phyloP scores from a whole-genome alignment of 164 flowering plant genomes.

The Magnolia officinalis region DNA sequence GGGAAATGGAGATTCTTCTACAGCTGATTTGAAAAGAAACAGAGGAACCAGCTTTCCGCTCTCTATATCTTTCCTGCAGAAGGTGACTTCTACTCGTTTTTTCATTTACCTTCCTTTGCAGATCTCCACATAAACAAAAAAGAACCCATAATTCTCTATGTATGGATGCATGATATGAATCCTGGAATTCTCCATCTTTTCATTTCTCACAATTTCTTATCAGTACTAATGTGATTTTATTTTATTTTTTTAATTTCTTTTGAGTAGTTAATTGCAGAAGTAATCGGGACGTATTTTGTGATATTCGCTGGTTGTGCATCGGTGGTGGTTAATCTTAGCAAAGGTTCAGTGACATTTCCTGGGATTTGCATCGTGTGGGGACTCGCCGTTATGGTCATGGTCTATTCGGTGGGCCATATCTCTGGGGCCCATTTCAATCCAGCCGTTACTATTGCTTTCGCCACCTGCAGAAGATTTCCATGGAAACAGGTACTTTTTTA shows the following conservation, averaged over 20 bases:
- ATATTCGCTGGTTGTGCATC: constrained; percentile 59
- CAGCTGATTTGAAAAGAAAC: background rate
- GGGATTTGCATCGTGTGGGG: constrained; percentile 60
- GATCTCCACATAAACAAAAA: background rate
- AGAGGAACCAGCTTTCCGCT: constrained; percentile 3
- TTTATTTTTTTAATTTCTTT: background rate
- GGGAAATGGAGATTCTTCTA: background rate
- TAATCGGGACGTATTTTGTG: constrained; percentile 53
- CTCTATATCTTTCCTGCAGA: constrained; percentile 41
- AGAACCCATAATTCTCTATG: background rate
- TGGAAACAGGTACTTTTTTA: constrained; percentile 41
- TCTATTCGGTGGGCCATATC: constrained; percentile 56
- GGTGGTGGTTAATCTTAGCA: constrained; percentile 39
- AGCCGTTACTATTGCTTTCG: constrained; percentile 57
- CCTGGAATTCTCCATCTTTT: background rate
- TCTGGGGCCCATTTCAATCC: constrained; percentile 71
- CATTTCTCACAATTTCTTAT: background rate
- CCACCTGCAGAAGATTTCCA: constrained; percentile 50
- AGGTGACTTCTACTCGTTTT: constrained; percentile 19
- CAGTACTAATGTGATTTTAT: background rate
- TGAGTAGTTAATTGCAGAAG: constrained; percentile 53
- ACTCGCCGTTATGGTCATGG: constrained; percentile 53
- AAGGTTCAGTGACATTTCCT: constrained; percentile 37
- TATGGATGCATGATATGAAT: background rate
- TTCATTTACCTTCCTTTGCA: background rate